Conservation (phyloP, 208 protist genomes). For the Trypanosoma scelopori region DNA sequence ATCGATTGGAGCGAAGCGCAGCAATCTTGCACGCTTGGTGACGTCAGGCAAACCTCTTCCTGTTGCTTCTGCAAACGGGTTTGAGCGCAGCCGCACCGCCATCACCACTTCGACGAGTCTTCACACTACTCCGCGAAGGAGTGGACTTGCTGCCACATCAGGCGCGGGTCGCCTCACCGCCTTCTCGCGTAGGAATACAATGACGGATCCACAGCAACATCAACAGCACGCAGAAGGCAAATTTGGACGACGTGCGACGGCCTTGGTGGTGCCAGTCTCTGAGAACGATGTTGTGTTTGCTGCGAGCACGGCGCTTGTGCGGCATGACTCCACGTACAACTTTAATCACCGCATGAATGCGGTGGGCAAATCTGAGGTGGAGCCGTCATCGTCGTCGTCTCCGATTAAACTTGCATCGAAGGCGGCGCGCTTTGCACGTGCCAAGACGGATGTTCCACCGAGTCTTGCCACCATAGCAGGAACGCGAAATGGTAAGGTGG, state of each 20-base stretch:
- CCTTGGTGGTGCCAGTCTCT: constrained; percentile 49
- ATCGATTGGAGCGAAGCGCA: constrained; percentile 28
- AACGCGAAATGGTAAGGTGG: neutral
- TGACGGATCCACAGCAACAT: neutral
- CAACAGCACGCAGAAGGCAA: neutral
- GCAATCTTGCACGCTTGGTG: constrained; percentile 45
- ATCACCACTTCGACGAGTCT: neutral
- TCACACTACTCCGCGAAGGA: neutral
- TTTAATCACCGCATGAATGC: constrained; percentile 43
- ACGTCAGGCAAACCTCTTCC: constrained; percentile 25
- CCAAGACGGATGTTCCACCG: constrained; percentile 15
- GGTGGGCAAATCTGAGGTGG: constrained; percentile 3
- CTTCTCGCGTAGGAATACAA: constrained; percentile 6
- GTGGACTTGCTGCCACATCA: neutral
- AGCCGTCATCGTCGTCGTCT: neutral
- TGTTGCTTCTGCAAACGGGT: neutral
- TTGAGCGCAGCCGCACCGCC: constrained; percentile 41
- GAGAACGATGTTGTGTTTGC: constrained; percentile 56
- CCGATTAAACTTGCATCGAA: neutral
- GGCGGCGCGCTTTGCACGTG: constrained; percentile 13
- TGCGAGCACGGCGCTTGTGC: constrained; percentile 46
- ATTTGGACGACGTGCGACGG: constrained; percentile 37
- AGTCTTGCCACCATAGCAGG: constrained; percentile 14
- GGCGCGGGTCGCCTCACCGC: neutral
- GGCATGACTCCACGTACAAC: constrained; percentile 53